Conservation (phyloP, 2,329 filamentous ascomycete species). For the Trichophyton simii region DNA sequence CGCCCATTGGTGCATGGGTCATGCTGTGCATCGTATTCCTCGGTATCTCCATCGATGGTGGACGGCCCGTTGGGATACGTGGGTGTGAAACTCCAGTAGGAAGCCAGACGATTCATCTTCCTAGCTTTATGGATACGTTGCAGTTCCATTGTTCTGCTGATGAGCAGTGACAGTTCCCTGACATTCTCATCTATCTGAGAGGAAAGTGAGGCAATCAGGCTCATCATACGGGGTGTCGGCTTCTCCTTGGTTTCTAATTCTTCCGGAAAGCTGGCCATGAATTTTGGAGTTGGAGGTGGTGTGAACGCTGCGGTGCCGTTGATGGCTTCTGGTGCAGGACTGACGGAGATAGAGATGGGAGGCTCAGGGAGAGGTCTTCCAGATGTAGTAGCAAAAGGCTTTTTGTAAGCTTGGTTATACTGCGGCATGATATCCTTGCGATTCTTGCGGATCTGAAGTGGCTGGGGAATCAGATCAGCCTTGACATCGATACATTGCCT, state of each 20-base stretch:
- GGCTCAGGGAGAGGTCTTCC: background rate
- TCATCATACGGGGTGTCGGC: background rate
- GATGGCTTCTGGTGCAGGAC: background rate
- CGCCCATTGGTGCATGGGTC: background rate
- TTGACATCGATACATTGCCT: background rate
- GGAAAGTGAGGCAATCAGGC: conserved; percentile 2
- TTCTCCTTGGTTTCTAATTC: background rate
- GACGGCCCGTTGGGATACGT: conserved; percentile 12
- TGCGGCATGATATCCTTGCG: background rate
- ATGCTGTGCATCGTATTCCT: background rate
- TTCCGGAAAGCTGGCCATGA: background rate
- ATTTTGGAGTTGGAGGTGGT: background rate
- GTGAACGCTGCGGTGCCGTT: background rate
- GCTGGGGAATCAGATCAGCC: background rate
- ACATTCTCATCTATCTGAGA: conserved; percentile 5
- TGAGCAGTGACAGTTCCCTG: background rate
- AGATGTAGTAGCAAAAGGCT: background rate
- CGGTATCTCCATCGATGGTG: background rate
- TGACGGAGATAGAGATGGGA: background rate
- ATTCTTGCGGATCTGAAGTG: conserved; percentile 4
- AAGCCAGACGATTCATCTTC: conserved; percentile 22
- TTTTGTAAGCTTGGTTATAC: background rate
- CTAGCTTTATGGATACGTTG: conserved; percentile 15
- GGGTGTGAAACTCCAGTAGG: conserved; percentile 31
- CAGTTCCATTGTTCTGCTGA: conserved; percentile 14